A percentile compares a stretch with the other conserved stretches of the same genome.
Evolutionary conservation across 768 basidiomycete species (phyloP).

Genomic region (Suillus placidus): DNA sequence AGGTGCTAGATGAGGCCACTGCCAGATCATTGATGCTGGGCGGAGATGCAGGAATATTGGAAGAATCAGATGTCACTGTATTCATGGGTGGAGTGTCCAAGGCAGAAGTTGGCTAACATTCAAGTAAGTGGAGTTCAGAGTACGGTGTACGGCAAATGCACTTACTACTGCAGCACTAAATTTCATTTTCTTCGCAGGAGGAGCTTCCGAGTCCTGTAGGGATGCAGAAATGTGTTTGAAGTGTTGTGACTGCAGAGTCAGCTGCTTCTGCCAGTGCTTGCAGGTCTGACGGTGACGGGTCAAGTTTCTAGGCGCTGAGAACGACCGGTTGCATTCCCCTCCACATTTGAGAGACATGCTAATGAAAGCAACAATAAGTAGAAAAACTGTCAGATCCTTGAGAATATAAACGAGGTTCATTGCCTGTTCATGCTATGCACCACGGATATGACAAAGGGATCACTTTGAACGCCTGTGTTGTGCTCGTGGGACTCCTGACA

Average conservation of each 20-base stretch:
- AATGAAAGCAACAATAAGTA: not conserved
- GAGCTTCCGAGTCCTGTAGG: not conserved
- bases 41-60: not conserved
- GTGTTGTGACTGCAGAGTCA: not conserved
- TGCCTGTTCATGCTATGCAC: not conserved
- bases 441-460: no score
- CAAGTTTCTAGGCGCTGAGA: not conserved
- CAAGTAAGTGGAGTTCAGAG: not conserved
- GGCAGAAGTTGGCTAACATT: not conserved
- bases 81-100: not conserved
- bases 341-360: not conserved
- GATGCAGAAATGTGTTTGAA: not conserved
- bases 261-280: not conserved
- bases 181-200: not conserved
- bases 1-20: not conserved
- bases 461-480: no score
- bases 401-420: not conserved
- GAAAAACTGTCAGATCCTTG: not conserved
- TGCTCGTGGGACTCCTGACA: no score
- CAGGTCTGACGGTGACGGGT: not conserved
- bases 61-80: not conserved
- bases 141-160: not conserved
- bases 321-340: not conserved
- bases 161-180: not conserved
- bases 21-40: not conserved